Percentiles rank a stretch among this genome's conserved stretches.
phyloP scores from a whole-genome alignment of 1,284 basidiomycete genomes.

The Pterulicium gracile region DNA sequence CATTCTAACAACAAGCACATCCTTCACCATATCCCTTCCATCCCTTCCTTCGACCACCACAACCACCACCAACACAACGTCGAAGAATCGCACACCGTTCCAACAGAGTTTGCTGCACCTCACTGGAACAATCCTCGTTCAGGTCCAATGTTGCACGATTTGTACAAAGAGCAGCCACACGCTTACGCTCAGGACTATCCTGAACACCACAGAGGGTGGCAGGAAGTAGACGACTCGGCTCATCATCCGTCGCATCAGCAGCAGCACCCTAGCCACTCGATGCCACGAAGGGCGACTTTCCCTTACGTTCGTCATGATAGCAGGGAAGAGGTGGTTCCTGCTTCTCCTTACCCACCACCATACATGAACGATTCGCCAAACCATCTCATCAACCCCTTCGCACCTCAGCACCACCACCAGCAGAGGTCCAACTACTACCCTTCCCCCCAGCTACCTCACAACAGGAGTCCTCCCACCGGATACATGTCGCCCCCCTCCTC shows the following conservation, averaged over 20 bases:
- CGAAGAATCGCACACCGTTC: slow-evolving; percentile 29
- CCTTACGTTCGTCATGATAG: slow-evolving; percentile 63
- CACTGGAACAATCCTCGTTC: slow-evolving; percentile 30
- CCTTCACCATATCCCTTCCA: slow-evolving; percentile 62
- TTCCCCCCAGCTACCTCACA: slow-evolving; percentile 19
- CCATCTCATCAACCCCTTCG: slow-evolving; percentile 25
- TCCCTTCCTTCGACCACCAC: slow-evolving; percentile 33
- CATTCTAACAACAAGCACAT: too few species aligned
- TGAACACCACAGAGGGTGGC: neutral
- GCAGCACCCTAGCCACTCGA: slow-evolving; percentile 29
- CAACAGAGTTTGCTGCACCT: slow-evolving; percentile 39
- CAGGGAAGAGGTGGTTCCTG: neutral
- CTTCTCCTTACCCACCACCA: neutral
- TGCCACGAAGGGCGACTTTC: slow-evolving; percentile 56
- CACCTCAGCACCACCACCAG: slow-evolving; percentile 26
- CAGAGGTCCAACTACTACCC: slow-evolving; percentile 15
- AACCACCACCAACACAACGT: slow-evolving; percentile 23
- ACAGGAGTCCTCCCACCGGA: slow-evolving; percentile 22
- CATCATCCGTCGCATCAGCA: slow-evolving; percentile 21
- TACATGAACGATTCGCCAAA: slow-evolving; percentile 9
- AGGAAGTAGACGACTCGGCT: neutral
- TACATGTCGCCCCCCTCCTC: slow-evolving; percentile 34
- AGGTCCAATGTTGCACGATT: neutral
- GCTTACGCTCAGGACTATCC: neutral
- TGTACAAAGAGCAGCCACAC: slow-evolving; percentile 30